Base-by-base conservation (phyloP, 2,329 filamentous ascomycete genomes). In the Truncatella angustata region DNA sequence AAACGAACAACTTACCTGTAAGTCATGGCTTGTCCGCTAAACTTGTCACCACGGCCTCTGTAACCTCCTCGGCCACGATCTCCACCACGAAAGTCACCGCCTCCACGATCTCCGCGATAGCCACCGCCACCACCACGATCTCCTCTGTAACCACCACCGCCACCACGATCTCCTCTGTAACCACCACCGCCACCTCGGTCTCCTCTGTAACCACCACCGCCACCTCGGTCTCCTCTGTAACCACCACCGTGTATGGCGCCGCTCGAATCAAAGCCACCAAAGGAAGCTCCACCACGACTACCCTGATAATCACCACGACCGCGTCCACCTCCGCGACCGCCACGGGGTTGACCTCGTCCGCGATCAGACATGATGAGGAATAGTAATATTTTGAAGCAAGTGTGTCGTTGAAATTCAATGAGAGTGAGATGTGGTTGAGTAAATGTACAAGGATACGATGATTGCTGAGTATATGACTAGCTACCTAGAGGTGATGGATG, bases 1-100 rank as follows among this genome's bases (percentile, higher is more conserved):
- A 23, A 12, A 12, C 24, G 26, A n/a, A 2, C 18, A 28, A 62
- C 66, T 57, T 54, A 72, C 70, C 35, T 58, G 53, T 66, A 72
- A 2, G 69, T 60, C 3, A 59, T 21, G 2, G 53, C 44, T 40
- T 66, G 60, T 37, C 56, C 60, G 4, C 49, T 53, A 36, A 64
- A 65, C 20, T 21, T 58, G 32, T 62, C 56, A 28, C 58, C 58
- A 9, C 57, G 54, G 4, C 60, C 57, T 42, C 49, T 54, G 20
- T 50, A 56, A 9, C 58, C 59, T 11, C 60, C 58, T 21, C 57
- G 47, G n/a, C 47, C 50, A 9, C 58, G 55, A 23, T 54, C 51
- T 39, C 50, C 45, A n/a, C 54, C 55, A 16, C 32, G 39, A 28
- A 26, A 30, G 2, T 49, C 49, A 24, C 52, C 52, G 12, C 54